Base-by-base conservation (phyloP, 2,329 filamentous ascomycete genomes). In the Zarea fungicola region DNA sequence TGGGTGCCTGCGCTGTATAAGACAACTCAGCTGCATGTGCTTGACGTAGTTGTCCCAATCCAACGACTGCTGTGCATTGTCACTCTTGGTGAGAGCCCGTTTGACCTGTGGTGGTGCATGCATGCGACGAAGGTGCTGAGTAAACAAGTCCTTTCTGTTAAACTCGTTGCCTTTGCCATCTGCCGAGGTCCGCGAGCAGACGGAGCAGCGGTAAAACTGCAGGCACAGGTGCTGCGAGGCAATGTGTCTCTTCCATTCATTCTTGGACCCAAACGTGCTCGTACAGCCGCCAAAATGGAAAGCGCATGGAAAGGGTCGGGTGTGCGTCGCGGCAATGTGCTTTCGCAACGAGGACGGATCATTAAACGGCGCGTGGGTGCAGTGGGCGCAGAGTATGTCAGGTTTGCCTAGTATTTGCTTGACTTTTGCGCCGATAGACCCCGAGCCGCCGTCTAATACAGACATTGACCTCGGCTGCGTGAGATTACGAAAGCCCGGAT, bases 241-340 rank as follows among this genome's bases (percentile, higher is more conserved):
- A 62, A 96, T 89, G 62, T 99, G 93, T 4, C 92, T 81, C 67
- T 97, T 97, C 92, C 92, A 99, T 65, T 97, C 92, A 61, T 97
- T 96, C 69, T 96, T 97, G 14, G 88, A 92, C 1, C 85, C 84
- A 64, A 97, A 96, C 0, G 83, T 88, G 57, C 89, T 90, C 1
- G 69, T 71, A 65, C 92, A 99, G 16, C 87, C 89, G 34, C 92
- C 95, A 58, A 84, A 84, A 1, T 84, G 83, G 62, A 96, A 92
- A 3, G 88, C 87, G 62, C 92, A 99, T 1, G 84, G 82, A 58
- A 96, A 97, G 0, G 84, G 83, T 18, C 83, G 76, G 0, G 83
- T 86, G 54, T 87, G 84, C 2, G 81, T 80, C 2, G 83, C 81
- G 6, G 83, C 81, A 42, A 85, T 77, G 57, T 86, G 83, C 57